Base-by-base conservation (phyloP, 78 protist species). In the Acrasis kona region DNA sequence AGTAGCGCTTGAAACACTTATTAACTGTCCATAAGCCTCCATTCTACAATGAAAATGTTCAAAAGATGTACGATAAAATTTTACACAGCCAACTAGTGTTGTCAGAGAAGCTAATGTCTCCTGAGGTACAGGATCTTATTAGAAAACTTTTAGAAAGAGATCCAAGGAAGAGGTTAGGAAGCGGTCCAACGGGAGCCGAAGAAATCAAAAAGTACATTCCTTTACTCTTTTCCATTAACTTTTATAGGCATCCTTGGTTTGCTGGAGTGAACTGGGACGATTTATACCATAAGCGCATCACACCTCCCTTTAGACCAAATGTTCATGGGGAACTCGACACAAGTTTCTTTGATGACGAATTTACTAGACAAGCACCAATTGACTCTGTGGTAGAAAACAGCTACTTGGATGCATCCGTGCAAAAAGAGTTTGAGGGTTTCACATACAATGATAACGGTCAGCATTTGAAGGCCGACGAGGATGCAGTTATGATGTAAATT, bases 1-100 rank as follows among this genome's bases (percentile, higher is more conserved):
- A n/a, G n/a, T n/a, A n/a, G n/a, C n/a, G n/a, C n/a, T n/a, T n/a
- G n/a, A n/a, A n/a, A n/a, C n/a, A n/a, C n/a, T n/a, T n/a, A n/a
- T n/a, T n/a, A n/a, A n/a, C n/a, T n/a, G 84, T 84, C 35, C 93
- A 93, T 1, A 29, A 79, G 8, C 93, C 92, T 40, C 94, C 94
- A 10, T 92, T 90, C 74, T 87, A 88, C 85, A 35, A 71, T 8
- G 40, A 41, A 29, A 69, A 92, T 80, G 58, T 69, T 2, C 69
- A 77, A 31, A 65, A 72, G 64, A 91, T 91, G 95, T 91, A 91
- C 70, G 32, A 64, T 30, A 5, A 19, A 32, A 7, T 80, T 32
- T 41, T 74, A n/a, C 1, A 2, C 31, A 32, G n/a, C 12, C 41
- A 72, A 10, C 70, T 50, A 9, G 3, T 5, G 10, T 80, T 75